These are phyloP conservation scores for Suillus subalutaceus DNA, from an alignment of 768 basidiomycete species.

Conservation along the genomic window DNA sequence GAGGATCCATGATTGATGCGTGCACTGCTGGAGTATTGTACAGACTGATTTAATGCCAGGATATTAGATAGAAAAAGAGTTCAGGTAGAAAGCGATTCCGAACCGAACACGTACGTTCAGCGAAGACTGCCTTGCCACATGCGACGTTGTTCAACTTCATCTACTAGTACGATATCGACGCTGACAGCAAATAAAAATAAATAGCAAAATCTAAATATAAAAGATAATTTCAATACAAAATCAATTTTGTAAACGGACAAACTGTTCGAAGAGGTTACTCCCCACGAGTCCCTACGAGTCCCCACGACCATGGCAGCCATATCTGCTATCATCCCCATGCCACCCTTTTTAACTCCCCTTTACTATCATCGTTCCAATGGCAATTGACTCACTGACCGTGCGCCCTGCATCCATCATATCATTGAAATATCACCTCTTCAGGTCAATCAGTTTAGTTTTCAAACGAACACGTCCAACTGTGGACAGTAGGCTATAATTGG, in stretches of 20 bases:
- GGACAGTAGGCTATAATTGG: constrained; percentile 13
- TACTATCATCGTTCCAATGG: neutral
- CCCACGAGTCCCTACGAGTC: neutral
- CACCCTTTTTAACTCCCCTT: neutral
- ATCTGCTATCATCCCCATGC: constrained; percentile 4
- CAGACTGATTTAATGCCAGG: constrained; percentile 16
- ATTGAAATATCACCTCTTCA: constrained; percentile 1
- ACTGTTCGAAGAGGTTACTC: neutral
- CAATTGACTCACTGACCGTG: neutral
- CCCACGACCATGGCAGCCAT: neutral
- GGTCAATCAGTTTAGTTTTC: constrained; percentile 7
- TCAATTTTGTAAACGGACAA: constrained; percentile 2
- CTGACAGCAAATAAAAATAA: constrained; percentile 11
- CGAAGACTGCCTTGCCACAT: constrained; percentile 9
- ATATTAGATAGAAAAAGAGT: constrained; percentile 14
- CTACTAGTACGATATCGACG: constrained; percentile 4
- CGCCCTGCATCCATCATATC: constrained; percentile 6
- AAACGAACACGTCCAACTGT: constrained; percentile 1
- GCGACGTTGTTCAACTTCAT: constrained; percentile 8
- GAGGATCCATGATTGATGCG: constrained; percentile 23
- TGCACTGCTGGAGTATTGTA: constrained; percentile 5
- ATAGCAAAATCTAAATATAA: constrained; percentile 4
- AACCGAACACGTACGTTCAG: constrained; percentile 14
- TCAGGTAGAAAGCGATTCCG: constrained; percentile 22
- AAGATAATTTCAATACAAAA: constrained; percentile 2